phyloP scores from a whole-genome alignment of 2,329 filamentous ascomycete species.

The Calonectria crousiana region DNA sequence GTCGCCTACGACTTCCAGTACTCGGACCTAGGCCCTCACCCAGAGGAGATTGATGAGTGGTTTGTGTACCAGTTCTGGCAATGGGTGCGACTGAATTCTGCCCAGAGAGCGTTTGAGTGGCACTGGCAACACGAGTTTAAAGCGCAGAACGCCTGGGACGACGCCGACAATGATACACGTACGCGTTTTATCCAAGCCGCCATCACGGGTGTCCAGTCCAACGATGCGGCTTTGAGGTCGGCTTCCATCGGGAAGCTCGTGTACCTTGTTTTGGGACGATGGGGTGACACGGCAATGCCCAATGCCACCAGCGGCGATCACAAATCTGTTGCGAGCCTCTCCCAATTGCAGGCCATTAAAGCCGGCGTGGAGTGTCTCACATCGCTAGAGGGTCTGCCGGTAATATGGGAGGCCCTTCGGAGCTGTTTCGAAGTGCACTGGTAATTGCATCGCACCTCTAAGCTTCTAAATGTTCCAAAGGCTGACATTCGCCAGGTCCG shows the following conservation, averaged over 20 bases:
- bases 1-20: constrained; percentile 89
- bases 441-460: constrained; percentile 49
- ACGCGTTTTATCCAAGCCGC: constrained; percentile 69
- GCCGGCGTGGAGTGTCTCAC: constrained; percentile 64
- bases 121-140: constrained; percentile 73
- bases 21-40: constrained; percentile 77
- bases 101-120: constrained; percentile 81
- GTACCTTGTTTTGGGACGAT: constrained; percentile 76
- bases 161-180: constrained; percentile 68
- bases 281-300: constrained; percentile 74
- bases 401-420: constrained; percentile 65
- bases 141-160: constrained; percentile 70
- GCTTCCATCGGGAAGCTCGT: constrained; percentile 69
- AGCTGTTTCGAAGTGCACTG: constrained; percentile 65
- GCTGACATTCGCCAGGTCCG: constrained; percentile 54
- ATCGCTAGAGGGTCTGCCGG: constrained; percentile 62
- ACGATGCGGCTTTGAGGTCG: constrained; percentile 61
- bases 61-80: constrained; percentile 93
- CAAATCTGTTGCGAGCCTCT: constrained; percentile 64
- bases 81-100: constrained; percentile 80
- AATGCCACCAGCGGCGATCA: constrained; percentile 55
- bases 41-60: constrained; percentile 97
- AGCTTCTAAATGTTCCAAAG: constrained; percentile 36
- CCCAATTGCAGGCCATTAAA: constrained; percentile 71
- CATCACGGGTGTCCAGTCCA: constrained; percentile 57